Evolutionary conservation across 768 basidiomycete genomes (phyloP), one percentile per base, ranked within the genome.

Genomic region (Fomitopsis serialis): DNA sequence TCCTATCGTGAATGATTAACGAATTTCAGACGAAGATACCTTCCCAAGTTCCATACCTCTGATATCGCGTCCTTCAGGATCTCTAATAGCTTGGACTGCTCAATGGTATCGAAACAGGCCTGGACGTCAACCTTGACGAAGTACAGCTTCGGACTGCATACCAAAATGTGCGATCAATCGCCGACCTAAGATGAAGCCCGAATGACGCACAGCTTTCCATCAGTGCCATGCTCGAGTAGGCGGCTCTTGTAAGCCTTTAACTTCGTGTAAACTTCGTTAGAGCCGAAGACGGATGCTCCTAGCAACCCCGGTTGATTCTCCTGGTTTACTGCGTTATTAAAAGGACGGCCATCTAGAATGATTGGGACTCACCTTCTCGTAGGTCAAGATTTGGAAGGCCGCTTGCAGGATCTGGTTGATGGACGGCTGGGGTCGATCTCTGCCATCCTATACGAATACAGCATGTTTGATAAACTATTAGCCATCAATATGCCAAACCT

Each of bases 61-160:
- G 85, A 82, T 45, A 99, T 74, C 2, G 98, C 63, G 2, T 81
- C 71, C 10, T 79, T 76, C 24, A 98, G 68, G 35, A 99, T 90
- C 36, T 80, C 75, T 29, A 98, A 69, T 42, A 99, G 70, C 61
- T 87, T 94, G 8, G 80, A 76, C 67, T 98, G 97, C 32, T 92
- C 85, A 54, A 98, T 98, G 0, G 89, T 92, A 69, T 99, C 97
- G 73, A 98, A 99, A 61, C 94, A 97, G 7, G 96, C 87, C 56
- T 88, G 88, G 17, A 98, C 93, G 64, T 99, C 97, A 23, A 97
- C 82, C 68, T 99, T 99, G 48, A 94, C 95, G 61, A 99, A 96
- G 68, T 94, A 98, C 6, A 98, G 69, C 57, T 84, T 84, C 0
- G 95, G 92, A 35, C 95, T 96, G 48, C 11, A 32, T 32, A 25